A percentile compares a stretch with the other conserved stretches of the same genome.
These are phyloP conservation scores for Parastagonospora nodorum DNA, from an alignment of 2,329 filamentous ascomycete genomes.

Conservation along the genomic window DNA sequence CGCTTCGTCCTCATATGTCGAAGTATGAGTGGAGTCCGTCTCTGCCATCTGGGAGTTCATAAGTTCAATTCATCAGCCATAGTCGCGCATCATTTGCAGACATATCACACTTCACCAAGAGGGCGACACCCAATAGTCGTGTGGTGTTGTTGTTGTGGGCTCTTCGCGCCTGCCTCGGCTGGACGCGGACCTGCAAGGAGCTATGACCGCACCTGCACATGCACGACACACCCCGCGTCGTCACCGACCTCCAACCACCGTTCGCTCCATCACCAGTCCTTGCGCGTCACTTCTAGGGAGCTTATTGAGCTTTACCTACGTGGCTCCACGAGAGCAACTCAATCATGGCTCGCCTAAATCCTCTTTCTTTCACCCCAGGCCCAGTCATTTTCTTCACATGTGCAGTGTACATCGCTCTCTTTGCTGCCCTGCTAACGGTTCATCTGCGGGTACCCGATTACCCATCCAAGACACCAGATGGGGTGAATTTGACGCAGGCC, in stretches of 20 bases:
- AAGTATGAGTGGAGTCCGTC: neutral
- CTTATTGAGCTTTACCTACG: conserved; percentile 12
- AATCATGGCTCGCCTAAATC: conserved; percentile 47
- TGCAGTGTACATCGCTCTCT: conserved; percentile 75
- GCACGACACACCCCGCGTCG: conserved; percentile 8
- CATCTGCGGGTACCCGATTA: conserved; percentile 76
- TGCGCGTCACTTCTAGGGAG: conserved; percentile 9
- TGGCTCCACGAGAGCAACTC: conserved; percentile 13
- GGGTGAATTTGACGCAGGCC: conserved; percentile 81
- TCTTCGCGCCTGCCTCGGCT: neutral
- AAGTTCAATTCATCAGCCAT: too few species aligned
- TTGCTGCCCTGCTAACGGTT: conserved; percentile 72
- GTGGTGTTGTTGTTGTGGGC: neutral
- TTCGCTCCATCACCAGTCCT: conserved; percentile 11
- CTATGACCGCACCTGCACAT: conserved; percentile 19
- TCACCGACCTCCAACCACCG: conserved; percentile 17
- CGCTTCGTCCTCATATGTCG: neutral
- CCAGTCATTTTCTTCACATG: conserved; percentile 82
- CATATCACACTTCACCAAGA: too few species aligned
- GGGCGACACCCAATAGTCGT: neutral
- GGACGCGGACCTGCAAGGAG: conserved; percentile 9
- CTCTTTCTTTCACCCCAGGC: conserved; percentile 75
- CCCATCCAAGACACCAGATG: conserved; percentile 61
- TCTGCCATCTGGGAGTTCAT: too few species aligned
- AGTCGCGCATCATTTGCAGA: too few species aligned